These are phyloP conservation scores for Penicillium sp. DNA, from an alignment of 2,329 filamentous ascomycete genomes.

Conservation along the genomic window DNA sequence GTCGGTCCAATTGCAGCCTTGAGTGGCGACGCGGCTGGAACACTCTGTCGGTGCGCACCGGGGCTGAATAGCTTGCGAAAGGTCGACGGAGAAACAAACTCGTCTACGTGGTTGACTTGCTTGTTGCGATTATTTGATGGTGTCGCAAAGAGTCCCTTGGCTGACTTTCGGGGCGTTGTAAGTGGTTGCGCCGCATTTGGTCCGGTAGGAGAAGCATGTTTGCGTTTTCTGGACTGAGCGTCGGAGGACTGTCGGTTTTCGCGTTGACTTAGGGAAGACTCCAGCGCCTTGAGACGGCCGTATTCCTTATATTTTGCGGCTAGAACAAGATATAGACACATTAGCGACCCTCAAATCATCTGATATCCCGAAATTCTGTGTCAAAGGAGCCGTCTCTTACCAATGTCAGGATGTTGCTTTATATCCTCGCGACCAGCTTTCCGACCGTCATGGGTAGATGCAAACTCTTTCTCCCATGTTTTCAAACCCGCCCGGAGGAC, in stretches of 20 bases:
- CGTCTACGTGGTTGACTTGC: conserved; percentile 50
- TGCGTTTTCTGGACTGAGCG: conserved; percentile 40
- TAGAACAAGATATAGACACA: conserved; percentile 19
- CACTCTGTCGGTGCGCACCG: conserved; percentile 37
- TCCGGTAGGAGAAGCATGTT: conserved; percentile 39
- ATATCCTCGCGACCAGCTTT: conserved; percentile 57
- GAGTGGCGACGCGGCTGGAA: conserved; percentile 42
- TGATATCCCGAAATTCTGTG: neutral
- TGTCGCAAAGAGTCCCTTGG: conserved; percentile 40
- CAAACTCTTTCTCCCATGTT: conserved; percentile 55
- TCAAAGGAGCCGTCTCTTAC: conserved; percentile 33
- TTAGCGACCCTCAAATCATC: neutral
- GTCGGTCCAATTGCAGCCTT: conserved; percentile 54
- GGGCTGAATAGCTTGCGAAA: conserved; percentile 48
- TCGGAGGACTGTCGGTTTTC: conserved; percentile 29
- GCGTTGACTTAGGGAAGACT: conserved; percentile 32
- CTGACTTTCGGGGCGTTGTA: conserved; percentile 46
- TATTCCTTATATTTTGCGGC: conserved; percentile 58
- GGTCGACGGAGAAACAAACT: conserved; percentile 52
- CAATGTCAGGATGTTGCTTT: conserved; percentile 53
- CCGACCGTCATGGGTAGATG: conserved; percentile 49
- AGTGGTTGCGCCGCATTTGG: conserved; percentile 24
- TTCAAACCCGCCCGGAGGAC: conserved; percentile 53
- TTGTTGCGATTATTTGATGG: conserved; percentile 37
- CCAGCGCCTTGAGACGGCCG: conserved; percentile 48